phyloP scores from a whole-genome alignment of 169 alveolate species.

The Plasmodium knowlesi region DNA sequence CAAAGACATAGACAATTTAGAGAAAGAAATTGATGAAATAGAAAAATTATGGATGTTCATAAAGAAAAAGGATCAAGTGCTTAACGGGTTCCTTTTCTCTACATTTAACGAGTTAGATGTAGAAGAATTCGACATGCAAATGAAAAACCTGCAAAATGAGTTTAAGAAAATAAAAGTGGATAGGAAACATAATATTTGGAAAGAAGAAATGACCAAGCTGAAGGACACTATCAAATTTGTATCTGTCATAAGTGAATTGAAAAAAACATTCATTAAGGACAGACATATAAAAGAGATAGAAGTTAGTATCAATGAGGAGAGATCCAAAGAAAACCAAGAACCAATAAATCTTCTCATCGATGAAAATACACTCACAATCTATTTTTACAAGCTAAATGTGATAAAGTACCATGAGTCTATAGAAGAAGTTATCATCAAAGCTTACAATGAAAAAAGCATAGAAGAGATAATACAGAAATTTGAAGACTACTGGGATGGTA shows the following conservation, averaged over 20 bases:
- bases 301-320: slow-evolving; percentile 55
- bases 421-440: slow-evolving; percentile 63
- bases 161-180: slow-evolving; percentile 64
- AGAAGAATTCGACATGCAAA: slow-evolving; percentile 55
- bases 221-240: slow-evolving; percentile 45
- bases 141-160: slow-evolving; percentile 52
- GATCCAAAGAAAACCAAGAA: slow-evolving; percentile 35
- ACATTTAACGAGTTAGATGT: slow-evolving; percentile 53
- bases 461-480: slow-evolving; percentile 60
- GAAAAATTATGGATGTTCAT: slow-evolving; percentile 63
- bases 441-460: slow-evolving; percentile 50
- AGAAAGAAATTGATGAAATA: slow-evolving; percentile 45
- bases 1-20: slow-evolving; percentile 37
- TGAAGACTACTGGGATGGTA: slow-evolving; percentile 49
- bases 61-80: slow-evolving; percentile 58
- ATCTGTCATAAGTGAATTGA: slow-evolving; percentile 52
- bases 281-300: slow-evolving; percentile 72
- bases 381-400: slow-evolving; percentile 57
- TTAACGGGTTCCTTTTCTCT: slow-evolving; percentile 29
- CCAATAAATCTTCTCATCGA: slow-evolving; percentile 29
- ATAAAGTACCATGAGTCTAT: slow-evolving; percentile 59
- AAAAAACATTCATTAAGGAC: slow-evolving; percentile 40
- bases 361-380: slow-evolving; percentile 41
- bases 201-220: slow-evolving; percentile 54
- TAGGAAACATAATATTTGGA: slow-evolving; percentile 55